These are phyloP conservation scores for Diaporthe sp. DNA, from an alignment of 2,329 filamentous ascomycete species.

Conservation along the genomic window DNA sequence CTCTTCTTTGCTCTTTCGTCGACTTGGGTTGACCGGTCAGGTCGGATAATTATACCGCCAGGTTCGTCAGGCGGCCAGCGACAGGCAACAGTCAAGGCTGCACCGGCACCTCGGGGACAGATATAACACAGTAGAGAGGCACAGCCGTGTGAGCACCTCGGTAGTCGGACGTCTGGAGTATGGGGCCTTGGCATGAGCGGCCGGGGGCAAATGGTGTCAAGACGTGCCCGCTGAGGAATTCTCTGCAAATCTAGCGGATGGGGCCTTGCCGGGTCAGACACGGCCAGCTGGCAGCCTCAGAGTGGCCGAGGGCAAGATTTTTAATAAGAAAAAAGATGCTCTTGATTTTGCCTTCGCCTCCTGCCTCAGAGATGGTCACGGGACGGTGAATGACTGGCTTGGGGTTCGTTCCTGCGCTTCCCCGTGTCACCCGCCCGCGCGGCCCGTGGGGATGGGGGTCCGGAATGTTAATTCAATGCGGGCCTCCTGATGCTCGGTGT, in stretches of 20 bases:
- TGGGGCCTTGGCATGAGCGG: slow-evolving; percentile 9
- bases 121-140: neutral
- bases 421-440: slow-evolving; percentile 20
- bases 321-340: neutral
- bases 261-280: slow-evolving; percentile 6
- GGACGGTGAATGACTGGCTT: slow-evolving; percentile 25
- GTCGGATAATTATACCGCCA: neutral
- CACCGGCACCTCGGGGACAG: neutral
- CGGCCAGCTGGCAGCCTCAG: slow-evolving; percentile 6
- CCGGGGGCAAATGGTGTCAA: slow-evolving; percentile 8
- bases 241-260: slow-evolving; percentile 18
- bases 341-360: slow-evolving; percentile 21
- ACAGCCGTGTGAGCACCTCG: neutral
- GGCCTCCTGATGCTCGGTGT: neutral
- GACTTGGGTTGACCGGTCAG: slow-evolving; percentile 6
- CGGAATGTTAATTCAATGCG: slow-evolving; percentile 11
- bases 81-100: neutral
- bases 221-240: slow-evolving; percentile 26
- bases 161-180: slow-evolving; percentile 5
- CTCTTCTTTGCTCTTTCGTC: neutral
- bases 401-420: slow-evolving; percentile 33
- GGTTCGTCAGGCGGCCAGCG: slow-evolving; percentile 10
- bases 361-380: slow-evolving; percentile 31
- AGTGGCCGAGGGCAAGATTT: neutral
- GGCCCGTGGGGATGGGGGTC: slow-evolving; percentile 9